phyloP scores from a whole-genome alignment of 2,329 filamentous ascomycete species.

The Xylaria sp. region DNA sequence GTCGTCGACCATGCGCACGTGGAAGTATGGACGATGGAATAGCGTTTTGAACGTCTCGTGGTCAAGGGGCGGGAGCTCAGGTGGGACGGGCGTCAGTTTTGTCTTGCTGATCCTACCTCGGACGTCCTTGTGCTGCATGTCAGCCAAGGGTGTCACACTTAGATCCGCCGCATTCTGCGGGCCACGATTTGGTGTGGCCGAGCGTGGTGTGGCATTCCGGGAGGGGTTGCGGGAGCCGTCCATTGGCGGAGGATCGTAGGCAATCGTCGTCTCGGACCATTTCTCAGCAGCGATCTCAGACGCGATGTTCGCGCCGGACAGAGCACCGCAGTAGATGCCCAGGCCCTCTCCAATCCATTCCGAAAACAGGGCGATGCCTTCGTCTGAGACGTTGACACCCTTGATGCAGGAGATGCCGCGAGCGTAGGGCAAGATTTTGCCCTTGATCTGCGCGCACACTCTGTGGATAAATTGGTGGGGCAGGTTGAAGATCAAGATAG shows the following conservation, averaged over 20 bases:
- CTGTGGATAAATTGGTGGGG: slow-evolving; percentile 94
- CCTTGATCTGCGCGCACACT: slow-evolving; percentile 81
- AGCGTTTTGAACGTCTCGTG: slow-evolving; percentile 81
- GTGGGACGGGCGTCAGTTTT: slow-evolving; percentile 73
- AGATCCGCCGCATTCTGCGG: slow-evolving; percentile 53
- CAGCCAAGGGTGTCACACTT: slow-evolving; percentile 53
- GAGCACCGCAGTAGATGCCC: slow-evolving; percentile 93
- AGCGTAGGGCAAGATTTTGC: slow-evolving; percentile 88
- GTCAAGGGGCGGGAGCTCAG: slow-evolving; percentile 83
- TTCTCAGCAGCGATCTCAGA: slow-evolving; percentile 93
- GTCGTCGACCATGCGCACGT: slow-evolving; percentile 89
- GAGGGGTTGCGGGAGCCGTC: slow-evolving; percentile 77
- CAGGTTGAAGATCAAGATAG: slow-evolving; percentile 93
- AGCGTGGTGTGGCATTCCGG: slow-evolving; percentile 51
- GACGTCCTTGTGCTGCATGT: slow-evolving; percentile 69
- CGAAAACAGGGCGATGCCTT: slow-evolving; percentile 86
- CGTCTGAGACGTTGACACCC: slow-evolving; percentile 88
- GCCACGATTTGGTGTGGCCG: slow-evolving; percentile 52
- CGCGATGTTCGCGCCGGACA: slow-evolving; percentile 96
- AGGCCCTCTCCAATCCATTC: slow-evolving; percentile 91
- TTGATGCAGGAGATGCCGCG: slow-evolving; percentile 98
- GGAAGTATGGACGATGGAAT: slow-evolving; percentile 97
- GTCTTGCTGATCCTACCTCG: slow-evolving; percentile 68
- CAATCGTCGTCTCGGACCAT: slow-evolving; percentile 95
- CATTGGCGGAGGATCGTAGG: slow-evolving; percentile 88